A percentile compares a stretch with the other conserved stretches of the same genome.
These are phyloP conservation scores for Fusarium sp. DNA, from an alignment of 2,329 filamentous ascomycete species.

Conservation along the genomic window DNA sequence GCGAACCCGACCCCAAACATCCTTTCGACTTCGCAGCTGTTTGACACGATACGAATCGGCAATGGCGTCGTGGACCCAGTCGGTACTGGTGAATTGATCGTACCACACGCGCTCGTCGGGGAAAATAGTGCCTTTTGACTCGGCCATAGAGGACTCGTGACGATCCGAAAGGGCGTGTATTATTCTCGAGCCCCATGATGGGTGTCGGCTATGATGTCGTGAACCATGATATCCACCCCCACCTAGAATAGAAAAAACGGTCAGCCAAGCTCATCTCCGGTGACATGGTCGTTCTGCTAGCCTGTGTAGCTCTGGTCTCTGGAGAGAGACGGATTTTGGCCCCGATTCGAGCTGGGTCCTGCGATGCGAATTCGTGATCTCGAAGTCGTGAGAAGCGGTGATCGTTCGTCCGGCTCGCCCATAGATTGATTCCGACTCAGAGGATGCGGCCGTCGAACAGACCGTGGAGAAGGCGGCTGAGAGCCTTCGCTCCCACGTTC, in stretches of 20 bases:
- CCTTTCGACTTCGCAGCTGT: constrained; percentile 82
- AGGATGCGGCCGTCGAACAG: constrained; percentile 44
- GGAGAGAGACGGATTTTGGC: constrained; percentile 43
- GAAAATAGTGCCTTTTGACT: constrained; percentile 74
- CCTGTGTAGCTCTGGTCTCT: constrained; percentile 60
- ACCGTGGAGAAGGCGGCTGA: constrained; percentile 50
- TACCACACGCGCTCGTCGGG: constrained; percentile 95
- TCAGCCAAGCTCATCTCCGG: constrained; percentile 18
- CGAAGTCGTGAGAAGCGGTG: constrained; percentile 56
- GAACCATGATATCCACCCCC: constrained; percentile 54
- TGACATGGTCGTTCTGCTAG: constrained; percentile 28
- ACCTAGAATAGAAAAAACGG: constrained; percentile 44
- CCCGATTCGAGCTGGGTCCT: constrained; percentile 44
- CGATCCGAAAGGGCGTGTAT: constrained; percentile 71
- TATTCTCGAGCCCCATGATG: constrained; percentile 71
- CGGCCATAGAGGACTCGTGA: constrained; percentile 65
- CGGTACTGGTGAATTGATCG: constrained; percentile 96
- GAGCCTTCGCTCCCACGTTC: constrained; percentile 46
- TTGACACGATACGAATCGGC: constrained; percentile 92
- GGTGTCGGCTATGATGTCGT: constrained; percentile 67
- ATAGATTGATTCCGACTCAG: constrained; percentile 45
- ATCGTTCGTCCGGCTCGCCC: constrained; percentile 56
- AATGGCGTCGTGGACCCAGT: constrained; percentile 98
- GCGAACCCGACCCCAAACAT: constrained; percentile 82
- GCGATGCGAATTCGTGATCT: constrained; percentile 58